phyloP scores from a whole-genome alignment of 305 asterid genomes.

The Fraxinus paxiana region DNA sequence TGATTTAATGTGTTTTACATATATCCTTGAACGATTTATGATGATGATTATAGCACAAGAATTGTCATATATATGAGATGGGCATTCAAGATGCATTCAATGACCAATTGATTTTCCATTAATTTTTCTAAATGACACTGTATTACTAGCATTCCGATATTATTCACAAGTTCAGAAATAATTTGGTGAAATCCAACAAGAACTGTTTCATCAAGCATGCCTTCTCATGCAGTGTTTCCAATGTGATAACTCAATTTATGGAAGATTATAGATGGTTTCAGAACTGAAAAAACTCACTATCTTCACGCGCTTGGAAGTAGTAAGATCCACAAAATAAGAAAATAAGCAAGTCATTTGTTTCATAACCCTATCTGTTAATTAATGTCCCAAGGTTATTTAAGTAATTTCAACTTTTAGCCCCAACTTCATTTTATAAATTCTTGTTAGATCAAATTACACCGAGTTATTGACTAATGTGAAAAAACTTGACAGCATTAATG shows the following conservation, averaged over 20 bases:
- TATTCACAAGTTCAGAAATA: background rate
- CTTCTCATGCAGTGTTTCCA: background rate
- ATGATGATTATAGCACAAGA: background rate
- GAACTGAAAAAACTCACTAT: background rate
- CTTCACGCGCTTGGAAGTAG: background rate
- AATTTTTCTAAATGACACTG: background rate
- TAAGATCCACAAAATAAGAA: background rate
- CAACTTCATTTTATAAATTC: background rate
- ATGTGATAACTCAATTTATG: background rate
- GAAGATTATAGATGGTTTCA: background rate
- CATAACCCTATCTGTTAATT: background rate
- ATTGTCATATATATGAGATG: background rate
- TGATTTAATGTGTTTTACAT: background rate
- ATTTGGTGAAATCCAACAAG: background rate
- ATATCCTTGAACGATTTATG: background rate
- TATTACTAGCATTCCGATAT: background rate
- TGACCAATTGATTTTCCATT: background rate
- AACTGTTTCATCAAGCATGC: background rate
- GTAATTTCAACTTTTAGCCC: background rate
- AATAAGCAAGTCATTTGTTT: background rate
- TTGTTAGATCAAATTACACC: background rate
- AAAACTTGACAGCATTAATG: background rate
- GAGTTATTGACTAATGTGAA: background rate
- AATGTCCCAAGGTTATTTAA: background rate
- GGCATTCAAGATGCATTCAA: background rate